phyloP scores from a whole-genome alignment of 805 yeast species.

The Saccharomycopsis sp. region DNA sequence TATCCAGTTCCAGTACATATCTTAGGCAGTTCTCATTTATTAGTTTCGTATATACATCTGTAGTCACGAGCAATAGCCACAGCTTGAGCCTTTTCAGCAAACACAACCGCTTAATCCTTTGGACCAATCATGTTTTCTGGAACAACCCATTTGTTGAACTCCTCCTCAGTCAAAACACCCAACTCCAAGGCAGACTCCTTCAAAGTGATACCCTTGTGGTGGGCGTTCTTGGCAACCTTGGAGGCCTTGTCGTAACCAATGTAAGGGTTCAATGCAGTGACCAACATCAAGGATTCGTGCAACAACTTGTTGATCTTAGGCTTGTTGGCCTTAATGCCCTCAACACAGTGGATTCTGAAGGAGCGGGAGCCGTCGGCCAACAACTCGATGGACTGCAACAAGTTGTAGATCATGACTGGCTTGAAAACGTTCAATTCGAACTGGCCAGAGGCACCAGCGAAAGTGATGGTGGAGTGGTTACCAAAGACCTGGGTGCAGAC shows the following conservation, averaged over 20 bases:
- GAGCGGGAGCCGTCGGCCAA: slow-evolving; percentile 85
- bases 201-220: slow-evolving; percentile 93
- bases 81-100: too few species aligned
- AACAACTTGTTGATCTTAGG: slow-evolving; percentile 81
- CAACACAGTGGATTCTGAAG: slow-evolving; percentile 92
- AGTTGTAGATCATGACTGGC: slow-evolving; percentile 90
- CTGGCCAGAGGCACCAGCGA: slow-evolving; percentile 98
- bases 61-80: too few species aligned
- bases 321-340: slow-evolving; percentile 83
- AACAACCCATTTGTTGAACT: slow-evolving; percentile 94
- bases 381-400: slow-evolving; percentile 80
- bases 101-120: slow-evolving; percentile 33
- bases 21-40: too few species aligned
- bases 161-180: slow-evolving; percentile 73
- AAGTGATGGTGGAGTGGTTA: slow-evolving; percentile 89
- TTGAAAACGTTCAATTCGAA: slow-evolving; percentile 97
- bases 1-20: too few species aligned
- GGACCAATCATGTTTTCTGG: slow-evolving; percentile 99
- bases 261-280: slow-evolving; percentile 97
- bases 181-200: slow-evolving; percentile 92
- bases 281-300: slow-evolving; percentile 96
- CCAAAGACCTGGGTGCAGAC: slow-evolving; percentile 97
- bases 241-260: slow-evolving; percentile 97
- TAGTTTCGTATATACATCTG: too few species aligned
- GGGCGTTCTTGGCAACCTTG: slow-evolving; percentile 97